phyloP scores from a whole-genome alignment of 345 rosid genomes.

The Rhodamnia argentea region DNA sequence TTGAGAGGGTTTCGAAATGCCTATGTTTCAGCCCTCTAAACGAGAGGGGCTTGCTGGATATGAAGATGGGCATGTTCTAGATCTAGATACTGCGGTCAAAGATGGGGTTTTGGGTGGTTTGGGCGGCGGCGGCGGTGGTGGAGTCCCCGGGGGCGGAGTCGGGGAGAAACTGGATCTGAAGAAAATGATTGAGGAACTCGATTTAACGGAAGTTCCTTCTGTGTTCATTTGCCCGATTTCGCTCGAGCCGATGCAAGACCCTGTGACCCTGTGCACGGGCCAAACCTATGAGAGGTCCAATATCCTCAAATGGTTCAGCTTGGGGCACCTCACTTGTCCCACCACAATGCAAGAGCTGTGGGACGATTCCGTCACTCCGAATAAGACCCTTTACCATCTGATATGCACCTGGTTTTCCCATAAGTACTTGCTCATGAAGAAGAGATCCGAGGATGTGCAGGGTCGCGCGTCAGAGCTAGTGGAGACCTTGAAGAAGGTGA shows the following conservation, averaged over 20 bases:
- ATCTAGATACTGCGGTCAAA: slow-evolving; percentile 16
- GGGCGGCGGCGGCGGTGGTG: neutral
- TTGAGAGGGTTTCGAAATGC: slow-evolving; percentile 5
- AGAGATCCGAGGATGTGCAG: slow-evolving; percentile 14
- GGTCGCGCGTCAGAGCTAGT: slow-evolving; percentile 7
- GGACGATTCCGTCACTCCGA: slow-evolving; percentile 13
- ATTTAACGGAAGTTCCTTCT: slow-evolving; percentile 7
- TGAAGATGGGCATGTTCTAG: slow-evolving; percentile 14
- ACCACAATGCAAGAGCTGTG: slow-evolving; percentile 19
- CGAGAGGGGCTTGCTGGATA: slow-evolving; percentile 8
- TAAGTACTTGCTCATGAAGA: slow-evolving; percentile 12
- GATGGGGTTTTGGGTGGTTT: slow-evolving; percentile 12
- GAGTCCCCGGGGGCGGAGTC: neutral
- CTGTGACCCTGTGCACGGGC: slow-evolving; percentile 15
- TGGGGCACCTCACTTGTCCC: slow-evolving; percentile 15
- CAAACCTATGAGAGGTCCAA: slow-evolving; percentile 14
- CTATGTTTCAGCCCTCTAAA: slow-evolving; percentile 6
- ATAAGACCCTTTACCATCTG: slow-evolving; percentile 12
- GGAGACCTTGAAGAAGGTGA: slow-evolving; percentile 14
- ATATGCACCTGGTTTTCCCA: slow-evolving; percentile 13
- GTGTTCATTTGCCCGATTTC: slow-evolving; percentile 18
- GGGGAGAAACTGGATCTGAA: slow-evolving; percentile 13
- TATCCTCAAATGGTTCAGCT: slow-evolving; percentile 14
- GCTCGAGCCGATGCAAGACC: slow-evolving; percentile 17
- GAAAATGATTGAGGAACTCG: slow-evolving; percentile 13